A percentile compares a stretch with the other conserved stretches of the same genome.
phyloP scores from a whole-genome alignment of 345 rosid genomes.

The Leavenworthia alabamica region DNA sequence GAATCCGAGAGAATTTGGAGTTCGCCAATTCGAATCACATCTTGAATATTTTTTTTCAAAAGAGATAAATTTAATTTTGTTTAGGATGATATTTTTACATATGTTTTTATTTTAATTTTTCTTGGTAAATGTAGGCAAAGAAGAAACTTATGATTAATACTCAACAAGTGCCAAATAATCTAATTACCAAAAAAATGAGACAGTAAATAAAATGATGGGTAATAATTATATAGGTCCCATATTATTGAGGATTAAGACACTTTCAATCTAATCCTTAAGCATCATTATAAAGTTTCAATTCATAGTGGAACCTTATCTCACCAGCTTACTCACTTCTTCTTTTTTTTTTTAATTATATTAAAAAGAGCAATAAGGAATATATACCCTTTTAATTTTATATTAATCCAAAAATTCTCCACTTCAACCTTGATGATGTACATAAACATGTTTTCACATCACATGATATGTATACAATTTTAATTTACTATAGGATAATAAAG shows the following conservation, averaged over 20 bases:
- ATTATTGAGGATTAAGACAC: slow-evolving; percentile 27
- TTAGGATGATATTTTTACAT: too few species aligned
- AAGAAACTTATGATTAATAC: slow-evolving; percentile 18
- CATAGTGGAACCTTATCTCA: slow-evolving; percentile 34
- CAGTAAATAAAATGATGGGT: slow-evolving; percentile 25
- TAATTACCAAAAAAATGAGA: slow-evolving; percentile 16
- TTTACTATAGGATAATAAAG: background rate
- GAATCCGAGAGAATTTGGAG: too few species aligned
- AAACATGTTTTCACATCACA: slow-evolving; percentile 21
- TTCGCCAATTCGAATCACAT: too few species aligned
- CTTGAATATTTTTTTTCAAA: too few species aligned
- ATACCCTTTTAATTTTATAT: slow-evolving; percentile 11
- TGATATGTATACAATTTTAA: slow-evolving; percentile 2
- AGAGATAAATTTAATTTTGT: too few species aligned
- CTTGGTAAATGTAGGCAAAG: background rate
- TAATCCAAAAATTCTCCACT: background rate
- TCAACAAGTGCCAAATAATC: slow-evolving; percentile 17
- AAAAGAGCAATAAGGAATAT: slow-evolving; percentile 28
- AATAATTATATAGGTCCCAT: slow-evolving; percentile 31
- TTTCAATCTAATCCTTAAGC: slow-evolving; percentile 31
- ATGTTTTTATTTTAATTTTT: background rate
- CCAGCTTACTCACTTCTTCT: slow-evolving; percentile 21
- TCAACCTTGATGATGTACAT: slow-evolving; percentile 12
- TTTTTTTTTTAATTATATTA: background rate
- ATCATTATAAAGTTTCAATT: slow-evolving; percentile 27